These are phyloP conservation scores for Penicillium subrubescens DNA, from an alignment of 495 filamentous ascomycete genomes.

Conservation along the genomic window DNA sequence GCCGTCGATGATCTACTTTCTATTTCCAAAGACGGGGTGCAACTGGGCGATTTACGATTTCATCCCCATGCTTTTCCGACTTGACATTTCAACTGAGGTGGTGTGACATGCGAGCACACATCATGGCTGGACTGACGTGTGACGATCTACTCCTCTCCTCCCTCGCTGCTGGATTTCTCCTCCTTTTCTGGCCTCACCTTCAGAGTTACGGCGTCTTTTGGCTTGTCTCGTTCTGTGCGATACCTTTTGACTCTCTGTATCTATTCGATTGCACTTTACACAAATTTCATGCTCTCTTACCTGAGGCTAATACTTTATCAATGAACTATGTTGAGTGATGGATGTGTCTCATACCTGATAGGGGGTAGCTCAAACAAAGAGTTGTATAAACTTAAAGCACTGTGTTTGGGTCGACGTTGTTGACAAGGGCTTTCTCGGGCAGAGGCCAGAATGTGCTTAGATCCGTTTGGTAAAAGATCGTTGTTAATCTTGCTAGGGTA, in stretches of 20 bases:
- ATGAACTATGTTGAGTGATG: neutral
- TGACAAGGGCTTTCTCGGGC: neutral
- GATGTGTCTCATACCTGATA: neutral
- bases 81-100: conserved; percentile 8
- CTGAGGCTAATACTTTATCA: neutral
- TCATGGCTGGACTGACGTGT: conserved; percentile 17
- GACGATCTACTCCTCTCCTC: conserved; percentile 24
- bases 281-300: neutral
- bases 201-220: conserved; percentile 26
- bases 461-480: too few species aligned
- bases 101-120: conserved; percentile 5
- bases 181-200: conserved; percentile 13
- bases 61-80: conserved; percentile 12
- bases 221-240: conserved; percentile 19
- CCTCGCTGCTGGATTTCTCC: conserved; percentile 12
- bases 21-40: neutral
- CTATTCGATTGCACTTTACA: conserved; percentile 17
- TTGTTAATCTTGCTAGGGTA: too few species aligned
- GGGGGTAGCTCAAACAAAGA: neutral
- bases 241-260: conserved; percentile 24
- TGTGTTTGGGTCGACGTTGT: neutral
- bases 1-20: conserved; percentile 63
- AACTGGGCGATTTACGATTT: conserved; percentile 5
- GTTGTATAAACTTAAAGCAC: neutral
- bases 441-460: neutral